Percentiles rank a stretch among this genome's conserved stretches.
Conservation (phyloP, 73 alveolate species). For the Uronychia binucleata region DNA sequence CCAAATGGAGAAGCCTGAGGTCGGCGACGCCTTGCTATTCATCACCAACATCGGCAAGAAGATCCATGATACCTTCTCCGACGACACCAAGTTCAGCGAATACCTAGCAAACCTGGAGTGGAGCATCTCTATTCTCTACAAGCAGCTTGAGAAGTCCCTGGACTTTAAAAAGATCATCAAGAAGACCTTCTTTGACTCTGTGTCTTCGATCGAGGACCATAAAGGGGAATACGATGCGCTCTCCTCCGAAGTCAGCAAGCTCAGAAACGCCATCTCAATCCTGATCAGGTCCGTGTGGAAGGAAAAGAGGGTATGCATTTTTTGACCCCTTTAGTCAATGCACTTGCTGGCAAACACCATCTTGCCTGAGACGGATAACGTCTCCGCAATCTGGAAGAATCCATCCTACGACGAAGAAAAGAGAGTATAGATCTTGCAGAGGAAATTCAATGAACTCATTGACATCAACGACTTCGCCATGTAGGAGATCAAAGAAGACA, state of each 20-base stretch:
- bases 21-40: neutral
- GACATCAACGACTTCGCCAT: neutral
- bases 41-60: neutral
- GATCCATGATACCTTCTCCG: neutral
- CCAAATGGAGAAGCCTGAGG: neutral
- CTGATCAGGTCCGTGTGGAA: neutral
- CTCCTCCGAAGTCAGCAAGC: too few relatives aligned
- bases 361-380: neutral
- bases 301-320: neutral
- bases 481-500: neutral
- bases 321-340: neutral
- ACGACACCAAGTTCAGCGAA: neutral
- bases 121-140: neutral
- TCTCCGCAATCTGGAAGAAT: neutral
- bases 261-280: neutral
- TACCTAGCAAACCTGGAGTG: neutral
- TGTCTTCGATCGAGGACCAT: too few relatives aligned
- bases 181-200: too few relatives aligned
- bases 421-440: neutral
- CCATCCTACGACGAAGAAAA: neutral
- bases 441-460: neutral
- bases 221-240: too few relatives aligned
- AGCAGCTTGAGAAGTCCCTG: slow-evolving; percentile 5
- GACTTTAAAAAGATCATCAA: too few relatives aligned
- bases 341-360: neutral